phyloP scores from a whole-genome alignment of 2,329 filamentous ascomycete species.

The Ilyonectria mors-panacis region DNA sequence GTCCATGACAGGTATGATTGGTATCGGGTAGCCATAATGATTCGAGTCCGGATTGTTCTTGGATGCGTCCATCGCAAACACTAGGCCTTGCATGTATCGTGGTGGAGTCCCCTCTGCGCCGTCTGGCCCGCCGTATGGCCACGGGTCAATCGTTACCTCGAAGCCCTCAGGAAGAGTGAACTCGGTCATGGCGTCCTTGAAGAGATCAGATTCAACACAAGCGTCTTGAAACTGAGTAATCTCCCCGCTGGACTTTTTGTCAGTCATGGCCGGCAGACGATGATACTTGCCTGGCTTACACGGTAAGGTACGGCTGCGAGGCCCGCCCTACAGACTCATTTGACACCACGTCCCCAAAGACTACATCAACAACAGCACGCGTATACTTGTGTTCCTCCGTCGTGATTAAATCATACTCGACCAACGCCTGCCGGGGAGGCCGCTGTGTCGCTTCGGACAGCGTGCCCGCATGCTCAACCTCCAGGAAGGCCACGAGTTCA shows the following conservation, averaged over 20 bases:
- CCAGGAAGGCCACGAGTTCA: constrained; percentile 71
- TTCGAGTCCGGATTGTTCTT: constrained; percentile 69
- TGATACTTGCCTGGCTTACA: constrained; percentile 34
- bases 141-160: constrained; percentile 66
- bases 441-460: constrained; percentile 59
- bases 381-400: constrained; percentile 51
- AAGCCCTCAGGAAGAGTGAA: constrained; percentile 63
- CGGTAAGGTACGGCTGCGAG: constrained; percentile 56
- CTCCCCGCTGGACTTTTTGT: constrained; percentile 51
- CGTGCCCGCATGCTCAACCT: constrained; percentile 71
- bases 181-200: constrained; percentile 63
- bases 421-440: constrained; percentile 62
- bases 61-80: constrained; percentile 61
- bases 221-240: constrained; percentile 58
- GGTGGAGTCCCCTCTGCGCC: constrained; percentile 46
- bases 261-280: background rate
- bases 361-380: constrained; percentile 58
- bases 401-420: constrained; percentile 61
- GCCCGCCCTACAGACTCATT: constrained; percentile 43
- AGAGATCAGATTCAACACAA: constrained; percentile 60
- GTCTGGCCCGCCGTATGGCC: constrained; percentile 75
- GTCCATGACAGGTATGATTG: constrained; percentile 72
- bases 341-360: constrained; percentile 48
- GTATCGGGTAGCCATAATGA: constrained; percentile 74
- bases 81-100: constrained; percentile 65